Conservation (phyloP, 192 early-diverging fungal genomes). For the Diversispora epigaea region DNA sequence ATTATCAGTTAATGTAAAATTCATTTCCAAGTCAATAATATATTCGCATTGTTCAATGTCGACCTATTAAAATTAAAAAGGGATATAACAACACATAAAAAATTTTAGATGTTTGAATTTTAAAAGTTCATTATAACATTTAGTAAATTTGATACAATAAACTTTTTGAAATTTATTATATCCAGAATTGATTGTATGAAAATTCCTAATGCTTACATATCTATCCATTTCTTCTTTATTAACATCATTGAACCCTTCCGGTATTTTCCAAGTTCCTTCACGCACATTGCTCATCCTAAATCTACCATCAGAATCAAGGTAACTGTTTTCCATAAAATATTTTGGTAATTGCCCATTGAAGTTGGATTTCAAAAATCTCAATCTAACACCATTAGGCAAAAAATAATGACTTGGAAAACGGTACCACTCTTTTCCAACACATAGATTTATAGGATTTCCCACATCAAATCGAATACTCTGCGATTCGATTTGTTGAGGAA, state of each 20-base stretch:
- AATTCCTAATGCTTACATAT: no score
- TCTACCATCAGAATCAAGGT: constrained; percentile 14
- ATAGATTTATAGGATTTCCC: constrained; percentile 51
- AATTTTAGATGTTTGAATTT: no score
- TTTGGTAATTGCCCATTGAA: constrained; percentile 85
- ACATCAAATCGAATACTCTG: constrained; percentile 35
- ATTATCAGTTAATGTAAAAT: constrained; percentile 15
- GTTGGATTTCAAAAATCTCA: constrained; percentile 68
- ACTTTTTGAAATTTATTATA: no score
- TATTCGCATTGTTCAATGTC: constrained; percentile 57
- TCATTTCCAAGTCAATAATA: constrained; percentile 60
- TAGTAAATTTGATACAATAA: no score
- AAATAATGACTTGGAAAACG: constrained; percentile 91
- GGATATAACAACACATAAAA: no score
- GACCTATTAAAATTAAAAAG: constrained; percentile 49
- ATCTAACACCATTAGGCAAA: constrained; percentile 66
- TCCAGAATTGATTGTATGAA: no score
- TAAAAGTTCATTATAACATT: no score
- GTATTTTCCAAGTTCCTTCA: constrained; percentile 41
- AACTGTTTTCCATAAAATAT: constrained; percentile 59
- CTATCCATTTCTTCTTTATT: constrained; percentile 61
- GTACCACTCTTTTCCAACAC: constrained; percentile 95
- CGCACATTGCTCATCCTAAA: background rate
- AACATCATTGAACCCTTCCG: constrained; percentile 62
- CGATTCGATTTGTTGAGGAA: constrained; percentile 34